Conservation (phyloP, 2,329 filamentous ascomycete genomes). For the Fusarium algeriense region DNA sequence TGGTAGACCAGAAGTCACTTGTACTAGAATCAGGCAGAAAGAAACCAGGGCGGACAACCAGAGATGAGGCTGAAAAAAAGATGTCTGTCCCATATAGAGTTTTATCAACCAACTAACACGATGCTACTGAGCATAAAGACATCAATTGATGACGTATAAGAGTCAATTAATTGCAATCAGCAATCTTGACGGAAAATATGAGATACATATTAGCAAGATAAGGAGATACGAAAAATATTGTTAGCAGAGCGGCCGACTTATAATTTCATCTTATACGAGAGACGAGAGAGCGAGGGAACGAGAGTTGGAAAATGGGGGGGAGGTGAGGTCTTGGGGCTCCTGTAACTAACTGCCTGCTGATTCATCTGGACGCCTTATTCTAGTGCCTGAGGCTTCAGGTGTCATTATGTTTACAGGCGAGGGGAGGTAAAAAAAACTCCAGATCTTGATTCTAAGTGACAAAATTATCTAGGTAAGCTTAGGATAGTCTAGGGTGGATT, state of each 20-base stretch:
- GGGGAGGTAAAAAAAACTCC: neutral
- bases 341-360: constrained; percentile 1
- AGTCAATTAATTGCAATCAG: neutral
- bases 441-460: no score
- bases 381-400: constrained; percentile 29
- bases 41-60: neutral
- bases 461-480: no score
- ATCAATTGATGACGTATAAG: neutral
- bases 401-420: neutral
- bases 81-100: neutral
- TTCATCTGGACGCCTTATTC: constrained; percentile 17
- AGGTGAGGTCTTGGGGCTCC: neutral
- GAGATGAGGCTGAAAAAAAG: neutral
- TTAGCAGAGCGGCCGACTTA: constrained; percentile 6
- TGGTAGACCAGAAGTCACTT: constrained; percentile 13
- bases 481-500: no score
- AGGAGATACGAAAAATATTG: neutral
- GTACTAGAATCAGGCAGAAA: constrained; percentile 19
- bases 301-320: neutral
- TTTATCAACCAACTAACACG: neutral
- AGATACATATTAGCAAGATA: no score
- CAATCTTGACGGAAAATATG: accelerated
- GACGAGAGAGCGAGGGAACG: neutral
- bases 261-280: neutral
- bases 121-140: neutral